Evolutionary conservation across 345 rosid genomes (phyloP).

Genomic region (Brassica carinata): DNA sequence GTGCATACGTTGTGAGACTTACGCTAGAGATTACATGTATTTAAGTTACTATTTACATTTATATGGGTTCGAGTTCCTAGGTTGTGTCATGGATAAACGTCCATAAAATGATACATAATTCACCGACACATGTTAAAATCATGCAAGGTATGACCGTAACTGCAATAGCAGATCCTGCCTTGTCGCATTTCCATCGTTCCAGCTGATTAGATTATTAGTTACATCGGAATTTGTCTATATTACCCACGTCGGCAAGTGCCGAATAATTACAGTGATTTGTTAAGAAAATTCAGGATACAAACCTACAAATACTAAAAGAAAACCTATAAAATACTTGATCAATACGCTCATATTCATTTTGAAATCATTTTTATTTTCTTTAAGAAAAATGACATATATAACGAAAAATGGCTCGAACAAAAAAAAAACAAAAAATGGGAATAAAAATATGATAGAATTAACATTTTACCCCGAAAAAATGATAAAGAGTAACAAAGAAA

Average conservation of each 20-base stretch:
- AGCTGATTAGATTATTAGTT: conserved; percentile 19
- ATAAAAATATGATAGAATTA: background rate
- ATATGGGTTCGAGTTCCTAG: conserved; percentile 35
- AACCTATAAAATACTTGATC: background rate
- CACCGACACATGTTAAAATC: conserved; percentile 13
- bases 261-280: background rate
- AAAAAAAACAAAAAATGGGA: background rate
- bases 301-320: background rate
- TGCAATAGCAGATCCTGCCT: conserved; percentile 38
- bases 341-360: background rate
- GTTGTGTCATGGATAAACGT: conserved; percentile 9
- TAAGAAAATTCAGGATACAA: background rate
- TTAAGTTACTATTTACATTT: background rate
- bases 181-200: conserved; percentile 40
- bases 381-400: background rate
- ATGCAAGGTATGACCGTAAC: conserved; percentile 27
- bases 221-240: conserved; percentile 21
- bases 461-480: background rate
- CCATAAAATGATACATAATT: conserved; percentile 17
- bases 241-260: conserved; percentile 18
- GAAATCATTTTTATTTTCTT: background rate
- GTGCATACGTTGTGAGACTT: conserved; percentile 12
- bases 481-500: background rate
- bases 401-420: too few relatives aligned
- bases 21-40: conserved; percentile 23